phyloP scores from a whole-genome alignment of 2,329 filamentous ascomycete species.

The Fusarium pseudocircinatum region DNA sequence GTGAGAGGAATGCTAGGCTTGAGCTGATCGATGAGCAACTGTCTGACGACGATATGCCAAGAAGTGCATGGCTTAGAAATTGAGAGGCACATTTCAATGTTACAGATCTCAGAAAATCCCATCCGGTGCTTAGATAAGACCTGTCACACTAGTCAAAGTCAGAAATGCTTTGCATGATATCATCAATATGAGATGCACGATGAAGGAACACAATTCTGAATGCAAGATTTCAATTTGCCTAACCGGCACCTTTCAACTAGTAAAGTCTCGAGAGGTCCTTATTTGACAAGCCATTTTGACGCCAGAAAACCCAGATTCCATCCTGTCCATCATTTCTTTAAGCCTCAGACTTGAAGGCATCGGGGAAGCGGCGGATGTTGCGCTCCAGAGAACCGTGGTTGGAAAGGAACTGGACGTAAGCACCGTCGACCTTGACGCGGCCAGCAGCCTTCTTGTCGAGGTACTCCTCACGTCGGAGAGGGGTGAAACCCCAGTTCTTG shows the following conservation, averaged over 20 bases:
- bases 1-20: background rate
- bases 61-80: background rate
- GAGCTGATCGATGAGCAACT: background rate
- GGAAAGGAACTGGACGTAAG: slow-evolving; percentile 98
- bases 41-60: background rate
- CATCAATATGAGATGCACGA: slow-evolving; percentile 3
- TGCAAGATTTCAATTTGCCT: slow-evolving; percentile 50
- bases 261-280: slow-evolving; percentile 47
- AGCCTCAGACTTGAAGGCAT: slow-evolving; percentile 76
- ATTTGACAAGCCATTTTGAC: slow-evolving; percentile 58
- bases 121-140: background rate
- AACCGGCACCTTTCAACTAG: slow-evolving; percentile 46
- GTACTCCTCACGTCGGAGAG: slow-evolving; percentile 97
- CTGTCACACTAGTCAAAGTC: background rate
- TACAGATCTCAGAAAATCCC: background rate
- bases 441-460: slow-evolving; percentile 93
- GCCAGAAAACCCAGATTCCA: slow-evolving; percentile 55
- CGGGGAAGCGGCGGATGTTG: slow-evolving; percentile 96
- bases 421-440: slow-evolving; percentile 95
- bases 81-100: background rate
- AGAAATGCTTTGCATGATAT: slow-evolving; percentile 5
- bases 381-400: slow-evolving; percentile 87
- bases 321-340: slow-evolving; percentile 56
- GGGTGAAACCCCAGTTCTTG: slow-evolving; percentile 99
- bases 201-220: slow-evolving; percentile 26